phyloP scores from a whole-genome alignment of 1,284 basidiomycete genomes.

The Cutaneotrichosporon mucoides region DNA sequence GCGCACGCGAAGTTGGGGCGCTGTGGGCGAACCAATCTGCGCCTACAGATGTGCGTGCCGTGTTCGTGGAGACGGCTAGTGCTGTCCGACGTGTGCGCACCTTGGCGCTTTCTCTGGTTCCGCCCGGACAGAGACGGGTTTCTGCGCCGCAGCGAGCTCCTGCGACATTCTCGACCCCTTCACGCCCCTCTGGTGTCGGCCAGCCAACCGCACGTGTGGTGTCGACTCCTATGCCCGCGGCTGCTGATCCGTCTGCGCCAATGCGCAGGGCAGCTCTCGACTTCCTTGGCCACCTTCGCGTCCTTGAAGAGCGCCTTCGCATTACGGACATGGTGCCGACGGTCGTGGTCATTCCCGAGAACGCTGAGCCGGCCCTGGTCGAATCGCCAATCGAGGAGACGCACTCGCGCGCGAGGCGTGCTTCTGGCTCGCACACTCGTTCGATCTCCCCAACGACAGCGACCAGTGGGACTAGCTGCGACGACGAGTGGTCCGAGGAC shows the following conservation, averaged over 20 bases:
- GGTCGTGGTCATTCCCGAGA: slow-evolving; percentile 12
- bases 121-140: slow-evolving; percentile 7
- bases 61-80: slow-evolving; percentile 28
- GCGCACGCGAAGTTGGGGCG: slow-evolving; percentile 5
- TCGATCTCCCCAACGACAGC: background rate
- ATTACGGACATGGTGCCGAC: slow-evolving; percentile 11
- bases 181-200: slow-evolving; percentile 23
- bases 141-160: slow-evolving; percentile 4
- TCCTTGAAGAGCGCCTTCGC: slow-evolving; percentile 39
- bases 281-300: slow-evolving; percentile 36
- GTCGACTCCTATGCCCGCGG: background rate
- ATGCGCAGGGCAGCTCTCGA: slow-evolving; percentile 39
- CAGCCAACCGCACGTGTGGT: background rate
- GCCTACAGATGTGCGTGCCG: slow-evolving; percentile 8
- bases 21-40: background rate
- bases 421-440: background rate
- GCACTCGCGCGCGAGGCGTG: background rate
- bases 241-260: slow-evolving; percentile 8
- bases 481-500: slow-evolving; percentile 28
- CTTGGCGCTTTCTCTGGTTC: slow-evolving; percentile 25
- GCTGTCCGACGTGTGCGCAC: slow-evolving; percentile 34
- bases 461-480: background rate
- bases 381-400: slow-evolving; percentile 4
- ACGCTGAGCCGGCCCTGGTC: background rate
- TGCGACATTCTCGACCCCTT: slow-evolving; percentile 32